A percentile compares a stretch with the other conserved stretches of the same genome.
phyloP scores from a whole-genome alignment of 805 yeast genomes.

The Monosporozyma siamensis region DNA sequence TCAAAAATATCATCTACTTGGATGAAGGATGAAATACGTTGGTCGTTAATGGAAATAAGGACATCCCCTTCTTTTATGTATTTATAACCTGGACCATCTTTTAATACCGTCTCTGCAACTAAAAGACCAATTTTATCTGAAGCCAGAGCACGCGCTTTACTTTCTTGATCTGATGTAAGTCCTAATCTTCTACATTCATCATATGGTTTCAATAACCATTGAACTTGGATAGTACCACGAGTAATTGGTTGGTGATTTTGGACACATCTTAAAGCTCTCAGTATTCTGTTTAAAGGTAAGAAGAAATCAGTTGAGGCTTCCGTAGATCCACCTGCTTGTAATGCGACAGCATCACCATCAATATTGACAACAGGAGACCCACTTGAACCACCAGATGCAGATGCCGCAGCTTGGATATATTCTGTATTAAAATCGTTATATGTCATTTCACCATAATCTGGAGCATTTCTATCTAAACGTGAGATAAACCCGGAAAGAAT shows the following conservation, averaged over 20 bases:
- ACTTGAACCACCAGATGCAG: slow-evolving; percentile 91
- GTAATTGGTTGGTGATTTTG: slow-evolving; percentile 53
- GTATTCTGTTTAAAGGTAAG: slow-evolving; percentile 73
- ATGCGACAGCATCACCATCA: slow-evolving; percentile 78
- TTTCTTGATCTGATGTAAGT: slow-evolving; percentile 63
- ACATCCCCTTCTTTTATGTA: slow-evolving; percentile 78
- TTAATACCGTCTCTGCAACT: slow-evolving; percentile 73
- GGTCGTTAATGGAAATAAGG: slow-evolving; percentile 61
- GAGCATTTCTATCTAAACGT: slow-evolving; percentile 86
- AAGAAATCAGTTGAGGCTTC: slow-evolving; percentile 92
- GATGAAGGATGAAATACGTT: slow-evolving; percentile 57
- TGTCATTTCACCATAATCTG: slow-evolving; percentile 80
- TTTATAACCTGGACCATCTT: slow-evolving; percentile 76
- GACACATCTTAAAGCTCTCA: slow-evolving; percentile 69
- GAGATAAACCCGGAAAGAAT: slow-evolving; percentile 73
- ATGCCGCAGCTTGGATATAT: slow-evolving; percentile 91
- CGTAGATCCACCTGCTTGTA: slow-evolving; percentile 89
- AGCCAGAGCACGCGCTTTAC: slow-evolving; percentile 52
- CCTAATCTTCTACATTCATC: slow-evolving; percentile 89
- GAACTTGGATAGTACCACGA: slow-evolving; percentile 87
- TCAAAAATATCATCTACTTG: slow-evolving; percentile 80
- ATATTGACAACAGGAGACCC: slow-evolving; percentile 94
- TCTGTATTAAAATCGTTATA: slow-evolving; percentile 92
- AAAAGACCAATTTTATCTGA: slow-evolving; percentile 73
- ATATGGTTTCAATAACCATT: slow-evolving; percentile 78